A percentile compares a stretch with the other conserved stretches of the same genome.
Evolutionary conservation across 768 basidiomycete genomes (phyloP).

Genomic region (Hypholoma fasciculare): DNA sequence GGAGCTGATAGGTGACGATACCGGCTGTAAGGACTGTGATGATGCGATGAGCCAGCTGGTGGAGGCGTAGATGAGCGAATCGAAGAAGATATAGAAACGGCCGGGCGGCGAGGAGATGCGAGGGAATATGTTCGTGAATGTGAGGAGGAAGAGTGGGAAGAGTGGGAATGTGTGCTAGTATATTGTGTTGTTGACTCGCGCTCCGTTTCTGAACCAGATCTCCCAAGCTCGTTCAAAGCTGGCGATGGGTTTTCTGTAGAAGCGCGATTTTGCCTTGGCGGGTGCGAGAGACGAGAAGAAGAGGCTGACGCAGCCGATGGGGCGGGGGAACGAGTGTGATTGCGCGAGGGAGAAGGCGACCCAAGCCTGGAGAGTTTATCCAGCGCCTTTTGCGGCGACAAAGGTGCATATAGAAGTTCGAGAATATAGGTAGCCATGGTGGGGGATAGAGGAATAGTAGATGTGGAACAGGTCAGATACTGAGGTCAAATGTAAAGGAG

Average conservation of each 20-base stretch:
- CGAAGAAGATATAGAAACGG: conserved; percentile 16
- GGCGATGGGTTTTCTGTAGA: conserved; percentile 20
- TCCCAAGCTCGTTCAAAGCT: conserved; percentile 32
- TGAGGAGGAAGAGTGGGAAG: conserved; percentile 23
- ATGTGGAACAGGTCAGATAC: conserved; percentile 10
- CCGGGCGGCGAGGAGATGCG: conserved; percentile 20
- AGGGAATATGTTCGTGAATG: conserved; percentile 15
- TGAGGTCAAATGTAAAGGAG: conserved; percentile 12
- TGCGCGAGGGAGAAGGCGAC: conserved; percentile 40
- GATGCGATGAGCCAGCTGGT: conserved; percentile 9
- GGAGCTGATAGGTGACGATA: conserved; percentile 30
- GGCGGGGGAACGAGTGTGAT: conserved; percentile 27
- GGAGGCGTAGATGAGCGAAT: conserved; percentile 16
- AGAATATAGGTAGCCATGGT: conserved; percentile 24
- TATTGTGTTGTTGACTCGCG: conserved; percentile 52
- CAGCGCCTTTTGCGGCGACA: conserved; percentile 47
- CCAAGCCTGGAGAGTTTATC: conserved; percentile 65
- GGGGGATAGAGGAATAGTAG: conserved; percentile 21
- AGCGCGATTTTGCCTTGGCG: conserved; percentile 31
- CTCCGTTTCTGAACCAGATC: conserved; percentile 84
- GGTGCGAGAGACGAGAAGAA: conserved; percentile 29
- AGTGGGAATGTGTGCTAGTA: conserved; percentile 28
- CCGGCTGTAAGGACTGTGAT: conserved; percentile 16
- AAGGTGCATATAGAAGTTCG: conserved; percentile 29
- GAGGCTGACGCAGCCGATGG: conserved; percentile 36